Evolutionary conservation across 1,284 basidiomycete species (phyloP).

Genomic region (Ustilago sp.): DNA sequence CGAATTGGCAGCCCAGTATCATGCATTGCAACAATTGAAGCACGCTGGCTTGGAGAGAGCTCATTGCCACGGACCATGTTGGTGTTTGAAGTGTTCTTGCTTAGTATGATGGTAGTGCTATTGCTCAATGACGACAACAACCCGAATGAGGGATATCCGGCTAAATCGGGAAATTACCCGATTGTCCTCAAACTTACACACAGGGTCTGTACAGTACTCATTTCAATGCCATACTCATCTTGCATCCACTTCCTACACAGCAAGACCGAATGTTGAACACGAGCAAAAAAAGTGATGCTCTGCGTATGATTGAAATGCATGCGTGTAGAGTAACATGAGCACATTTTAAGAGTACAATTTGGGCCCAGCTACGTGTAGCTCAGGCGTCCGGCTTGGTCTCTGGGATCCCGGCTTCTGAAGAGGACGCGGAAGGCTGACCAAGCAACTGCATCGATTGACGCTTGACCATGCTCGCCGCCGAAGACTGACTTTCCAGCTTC

Average conservation of each 20-base stretch:
- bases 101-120: too few species aligned
- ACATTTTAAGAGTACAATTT: neutral
- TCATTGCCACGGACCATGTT: too few species aligned
- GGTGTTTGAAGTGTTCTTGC: too few species aligned
- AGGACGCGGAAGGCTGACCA: conserved; percentile 7
- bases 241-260: neutral
- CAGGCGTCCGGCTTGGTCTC: conserved; percentile 14
- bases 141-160: too few species aligned
- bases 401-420: neutral
- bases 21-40: too few species aligned
- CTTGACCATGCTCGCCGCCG: conserved; percentile 51
- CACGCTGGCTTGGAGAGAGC: too few species aligned
- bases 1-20: too few species aligned
- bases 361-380: neutral
- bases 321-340: neutral
- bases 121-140: too few species aligned
- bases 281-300: neutral
- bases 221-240: conserved; percentile 2
- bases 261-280: neutral
- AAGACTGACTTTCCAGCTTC: conserved; percentile 49
- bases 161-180: too few species aligned
- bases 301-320: conserved; percentile 26
- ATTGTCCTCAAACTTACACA: too few species aligned
- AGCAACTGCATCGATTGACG: conserved; percentile 38
- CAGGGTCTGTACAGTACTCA: too few species aligned